Evolutionary conservation across 768 basidiomycete species (phyloP).

Genomic region (Mycena haematopus): DNA sequence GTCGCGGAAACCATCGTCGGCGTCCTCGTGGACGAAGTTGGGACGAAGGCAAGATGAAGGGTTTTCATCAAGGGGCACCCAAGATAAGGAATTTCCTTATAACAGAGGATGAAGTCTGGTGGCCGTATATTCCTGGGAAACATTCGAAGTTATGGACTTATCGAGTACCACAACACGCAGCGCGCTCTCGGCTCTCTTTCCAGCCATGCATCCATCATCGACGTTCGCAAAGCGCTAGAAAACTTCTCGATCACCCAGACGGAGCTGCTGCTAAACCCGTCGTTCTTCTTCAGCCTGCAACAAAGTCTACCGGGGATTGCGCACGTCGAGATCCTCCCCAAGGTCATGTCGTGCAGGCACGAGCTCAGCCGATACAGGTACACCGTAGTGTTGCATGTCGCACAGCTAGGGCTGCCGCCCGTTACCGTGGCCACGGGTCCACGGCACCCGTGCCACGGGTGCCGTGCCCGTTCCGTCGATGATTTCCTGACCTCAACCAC

Average conservation of each 20-base stretch:
- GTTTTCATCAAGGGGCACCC: constrained; percentile 6
- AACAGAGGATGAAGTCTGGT: constrained; percentile 6
- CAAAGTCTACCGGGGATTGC: constrained; percentile 1
- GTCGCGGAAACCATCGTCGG: no score
- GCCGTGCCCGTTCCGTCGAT: no score
- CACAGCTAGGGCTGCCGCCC: no score
- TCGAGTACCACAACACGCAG: constrained; percentile 8
- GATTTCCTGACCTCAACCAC: no score
- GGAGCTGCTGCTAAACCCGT: constrained; percentile 3
- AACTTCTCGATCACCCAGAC: constrained; percentile 8
- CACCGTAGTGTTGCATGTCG: constrained; percentile 7
- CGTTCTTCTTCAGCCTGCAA: constrained; percentile 3
- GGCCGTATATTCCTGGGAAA: constrained; percentile 5
- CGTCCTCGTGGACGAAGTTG: no score
- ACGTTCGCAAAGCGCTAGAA: constrained; percentile 5
- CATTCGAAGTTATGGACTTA: constrained; percentile 4
- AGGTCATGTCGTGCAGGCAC: constrained; percentile 6
- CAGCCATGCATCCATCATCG: constrained; percentile 4
- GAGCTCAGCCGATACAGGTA: constrained; percentile 8
- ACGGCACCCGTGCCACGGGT: no score
- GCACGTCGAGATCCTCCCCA: constrained; percentile 7
- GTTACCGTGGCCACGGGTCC: no score
- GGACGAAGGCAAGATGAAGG: no score
- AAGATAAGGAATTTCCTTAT: no score
- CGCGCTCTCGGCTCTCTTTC: constrained; percentile 7